A percentile compares a stretch with the other conserved stretches of the same genome.
These are phyloP conservation scores for Verticillium zaregamsianum DNA, from an alignment of 2,329 filamentous ascomycete genomes.

Conservation along the genomic window DNA sequence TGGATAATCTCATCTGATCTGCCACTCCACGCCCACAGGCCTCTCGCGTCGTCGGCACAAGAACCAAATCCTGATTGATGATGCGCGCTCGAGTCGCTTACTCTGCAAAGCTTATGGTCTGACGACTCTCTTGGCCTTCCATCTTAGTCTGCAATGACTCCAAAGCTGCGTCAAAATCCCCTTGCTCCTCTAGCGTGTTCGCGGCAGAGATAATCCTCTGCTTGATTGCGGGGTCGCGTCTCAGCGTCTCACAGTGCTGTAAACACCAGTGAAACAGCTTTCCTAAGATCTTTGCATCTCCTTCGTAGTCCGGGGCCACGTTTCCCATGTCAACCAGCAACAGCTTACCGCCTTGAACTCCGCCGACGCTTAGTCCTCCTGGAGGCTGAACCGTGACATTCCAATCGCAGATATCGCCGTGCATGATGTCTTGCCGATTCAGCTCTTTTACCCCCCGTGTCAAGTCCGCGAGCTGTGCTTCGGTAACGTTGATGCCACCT, in stretches of 20 bases:
- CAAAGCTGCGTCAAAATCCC: neutral
- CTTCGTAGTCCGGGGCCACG: conserved; percentile 6
- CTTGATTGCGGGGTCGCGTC: neutral
- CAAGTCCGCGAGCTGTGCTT: conserved; percentile 3
- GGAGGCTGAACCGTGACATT: conserved; percentile 2
- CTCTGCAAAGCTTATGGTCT: neutral
- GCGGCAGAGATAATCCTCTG: neutral
- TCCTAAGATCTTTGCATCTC: conserved; percentile 3
- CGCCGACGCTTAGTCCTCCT: neutral
- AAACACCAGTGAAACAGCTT: conserved; percentile 4
- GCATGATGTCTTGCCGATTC: neutral
- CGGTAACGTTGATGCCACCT: neutral
- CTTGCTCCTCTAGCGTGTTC: neutral
- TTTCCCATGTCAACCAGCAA: conserved; percentile 4
- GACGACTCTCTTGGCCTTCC: neutral
- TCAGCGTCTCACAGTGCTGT: neutral
- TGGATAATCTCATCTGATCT: no score
- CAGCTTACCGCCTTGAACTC: neutral
- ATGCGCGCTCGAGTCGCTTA: no score
- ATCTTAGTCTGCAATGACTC: neutral
- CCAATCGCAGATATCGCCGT: conserved; percentile 7
- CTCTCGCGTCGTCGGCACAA: no score
- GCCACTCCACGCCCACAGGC: no score
- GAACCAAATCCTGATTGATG: no score
- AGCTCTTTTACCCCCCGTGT: conserved; percentile 2